Percentiles rank a stretch among this genome's conserved stretches.
Evolutionary conservation across 441 rosid genomes (phyloP).

Genomic region (Oxalis stricta): DNA sequence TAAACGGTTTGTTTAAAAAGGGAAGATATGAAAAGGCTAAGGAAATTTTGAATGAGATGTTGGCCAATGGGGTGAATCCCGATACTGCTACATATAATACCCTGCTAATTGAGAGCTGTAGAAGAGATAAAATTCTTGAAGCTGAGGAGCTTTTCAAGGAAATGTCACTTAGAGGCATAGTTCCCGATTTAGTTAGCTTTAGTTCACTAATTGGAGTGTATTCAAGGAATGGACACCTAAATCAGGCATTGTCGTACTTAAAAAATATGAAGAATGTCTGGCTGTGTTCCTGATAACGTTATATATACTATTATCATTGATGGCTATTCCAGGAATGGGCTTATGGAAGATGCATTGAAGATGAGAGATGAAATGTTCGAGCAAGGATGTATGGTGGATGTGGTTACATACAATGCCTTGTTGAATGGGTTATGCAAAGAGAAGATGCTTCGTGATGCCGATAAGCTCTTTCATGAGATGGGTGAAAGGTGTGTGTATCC

Average conservation of each 20-base stretch:
- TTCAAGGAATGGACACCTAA: constrained; percentile 39
- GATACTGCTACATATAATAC: constrained; percentile 57
- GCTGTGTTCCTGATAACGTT: constrained; percentile 55
- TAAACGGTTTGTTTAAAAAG: constrained; percentile 51
- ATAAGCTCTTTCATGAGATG: constrained; percentile 50
- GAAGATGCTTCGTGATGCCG: constrained; percentile 60
- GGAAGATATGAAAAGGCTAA: constrained; percentile 44
- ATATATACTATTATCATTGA: constrained; percentile 65
- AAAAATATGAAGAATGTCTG: constrained; percentile 33
- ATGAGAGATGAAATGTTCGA: constrained; percentile 55
- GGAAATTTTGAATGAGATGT: constrained; percentile 47
- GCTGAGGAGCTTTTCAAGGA: constrained; percentile 36
- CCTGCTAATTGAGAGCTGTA: constrained; percentile 50
- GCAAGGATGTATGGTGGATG: constrained; percentile 59
- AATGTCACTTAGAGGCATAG: constrained; percentile 30
- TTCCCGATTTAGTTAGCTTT: constrained; percentile 64
- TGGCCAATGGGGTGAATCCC: constrained; percentile 37
- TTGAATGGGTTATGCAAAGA: constrained; percentile 64
- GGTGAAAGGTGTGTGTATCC: constrained; percentile 49
- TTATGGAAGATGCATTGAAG: constrained; percentile 42
- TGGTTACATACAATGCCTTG: constrained; percentile 57
- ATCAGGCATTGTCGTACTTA: constrained; percentile 41
- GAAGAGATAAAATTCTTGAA: constrained; percentile 34
- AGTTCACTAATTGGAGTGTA: constrained; percentile 52
- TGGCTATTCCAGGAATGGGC: constrained; percentile 57